Conservation (phyloP, 257 asterid genomes). For the Solanum clarkiae region DNA sequence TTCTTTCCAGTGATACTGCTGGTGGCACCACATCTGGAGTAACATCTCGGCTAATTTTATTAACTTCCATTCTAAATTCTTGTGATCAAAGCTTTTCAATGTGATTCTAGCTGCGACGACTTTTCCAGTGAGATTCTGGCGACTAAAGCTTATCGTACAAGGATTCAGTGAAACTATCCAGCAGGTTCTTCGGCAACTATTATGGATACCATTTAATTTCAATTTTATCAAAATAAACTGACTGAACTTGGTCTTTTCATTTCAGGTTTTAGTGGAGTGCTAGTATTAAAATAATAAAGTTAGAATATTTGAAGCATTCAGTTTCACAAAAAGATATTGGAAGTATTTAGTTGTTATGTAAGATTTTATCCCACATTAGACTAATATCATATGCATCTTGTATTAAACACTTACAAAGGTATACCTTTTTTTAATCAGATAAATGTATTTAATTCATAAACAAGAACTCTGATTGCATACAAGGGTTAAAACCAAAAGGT, state of each 20-base stretch:
- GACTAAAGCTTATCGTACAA: neutral
- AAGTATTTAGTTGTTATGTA: neutral
- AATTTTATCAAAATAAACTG: neutral
- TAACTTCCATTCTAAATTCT: neutral
- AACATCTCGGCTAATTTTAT: neutral
- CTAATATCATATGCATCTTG: neutral
- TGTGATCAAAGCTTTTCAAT: neutral
- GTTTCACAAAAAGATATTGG: neutral
- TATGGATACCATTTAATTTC: neutral
- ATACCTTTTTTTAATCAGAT: neutral
- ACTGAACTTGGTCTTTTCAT: neutral
- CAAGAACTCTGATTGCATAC: neutral
- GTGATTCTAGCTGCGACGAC: neutral
- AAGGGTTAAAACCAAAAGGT: neutral
- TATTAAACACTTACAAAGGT: neutral
- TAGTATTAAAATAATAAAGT: neutral
- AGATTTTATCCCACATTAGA: neutral
- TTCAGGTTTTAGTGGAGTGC: neutral
- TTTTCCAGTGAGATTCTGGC: neutral
- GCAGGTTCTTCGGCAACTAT: neutral
- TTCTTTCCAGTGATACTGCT: neutral
- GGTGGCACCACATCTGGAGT: neutral
- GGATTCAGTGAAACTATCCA: neutral
- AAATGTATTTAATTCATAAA: neutral
- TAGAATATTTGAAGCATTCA: neutral